Percentiles rank a stretch among this genome's conserved stretches.
Conservation (phyloP, 2,329 filamentous ascomycete genomes). For the Neopestalotiopsis sp. region DNA sequence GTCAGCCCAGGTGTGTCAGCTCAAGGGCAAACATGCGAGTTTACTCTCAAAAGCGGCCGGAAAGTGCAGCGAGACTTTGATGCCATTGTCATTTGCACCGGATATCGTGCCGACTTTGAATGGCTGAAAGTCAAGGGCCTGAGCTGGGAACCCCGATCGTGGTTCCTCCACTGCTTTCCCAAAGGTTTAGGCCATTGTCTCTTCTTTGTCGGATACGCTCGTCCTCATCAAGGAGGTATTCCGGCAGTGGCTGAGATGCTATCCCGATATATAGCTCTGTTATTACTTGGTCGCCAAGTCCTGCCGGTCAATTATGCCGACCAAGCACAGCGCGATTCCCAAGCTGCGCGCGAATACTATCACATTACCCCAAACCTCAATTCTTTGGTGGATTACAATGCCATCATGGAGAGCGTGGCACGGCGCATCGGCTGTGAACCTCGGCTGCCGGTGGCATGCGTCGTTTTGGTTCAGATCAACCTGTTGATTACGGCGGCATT, state of each 20-base stretch:
- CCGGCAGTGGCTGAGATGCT: slow-evolving; percentile 1
- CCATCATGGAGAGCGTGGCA: not conserved
- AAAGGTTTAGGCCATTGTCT: not conserved
- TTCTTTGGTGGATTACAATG: not conserved
- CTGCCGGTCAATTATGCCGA: not conserved
- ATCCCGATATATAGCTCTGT: not conserved
- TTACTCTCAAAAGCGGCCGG: not conserved
- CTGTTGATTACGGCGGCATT: not conserved
- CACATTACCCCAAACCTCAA: not conserved
- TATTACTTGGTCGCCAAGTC: not conserved
- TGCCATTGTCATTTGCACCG: not conserved
- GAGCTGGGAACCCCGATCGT: not conserved
- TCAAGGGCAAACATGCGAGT: not conserved
- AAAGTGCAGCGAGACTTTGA: not conserved
- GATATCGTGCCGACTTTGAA: not conserved
- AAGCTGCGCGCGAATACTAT: slow-evolving; percentile 3
- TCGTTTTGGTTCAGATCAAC: not conserved
- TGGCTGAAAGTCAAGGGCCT: not conserved
- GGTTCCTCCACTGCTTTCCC: not conserved
- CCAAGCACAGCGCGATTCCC: not conserved
- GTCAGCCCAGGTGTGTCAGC: not conserved
- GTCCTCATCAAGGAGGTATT: not conserved
- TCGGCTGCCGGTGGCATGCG: not conserved
- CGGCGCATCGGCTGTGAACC: slow-evolving; percentile 1
- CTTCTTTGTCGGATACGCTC: not conserved